Evolutionary conservation across 257 asterid species (phyloP).

Genomic region (Paulownia fortunei): DNA sequence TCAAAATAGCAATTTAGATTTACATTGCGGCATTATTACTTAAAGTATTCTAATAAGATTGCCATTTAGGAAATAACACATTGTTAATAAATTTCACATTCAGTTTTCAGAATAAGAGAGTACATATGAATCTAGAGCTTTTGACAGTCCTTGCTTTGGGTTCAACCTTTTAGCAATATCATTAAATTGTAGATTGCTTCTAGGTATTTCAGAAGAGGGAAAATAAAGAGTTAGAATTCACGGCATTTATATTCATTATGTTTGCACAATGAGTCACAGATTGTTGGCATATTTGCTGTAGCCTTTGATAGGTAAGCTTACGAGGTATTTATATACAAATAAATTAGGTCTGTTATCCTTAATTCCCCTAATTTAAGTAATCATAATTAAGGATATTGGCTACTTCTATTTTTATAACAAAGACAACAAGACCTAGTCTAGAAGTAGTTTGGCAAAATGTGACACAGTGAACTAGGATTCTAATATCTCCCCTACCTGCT

Average conservation of each 20-base stretch:
- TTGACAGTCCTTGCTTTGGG: too few relatives aligned
- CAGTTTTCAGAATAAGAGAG: too few relatives aligned
- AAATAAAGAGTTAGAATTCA: neutral
- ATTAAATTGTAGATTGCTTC: too few relatives aligned
- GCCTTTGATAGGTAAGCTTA: constrained; percentile 9
- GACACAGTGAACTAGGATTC: constrained; percentile 20
- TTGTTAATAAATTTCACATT: too few relatives aligned
- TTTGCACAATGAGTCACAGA: neutral
- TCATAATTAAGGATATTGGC: constrained; percentile 13
- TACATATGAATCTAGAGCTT: too few relatives aligned
- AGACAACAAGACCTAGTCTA: constrained; percentile 18
- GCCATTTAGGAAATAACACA: too few relatives aligned
- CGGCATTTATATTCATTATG: neutral
- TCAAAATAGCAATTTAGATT: too few relatives aligned
- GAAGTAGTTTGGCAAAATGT: constrained; percentile 19
- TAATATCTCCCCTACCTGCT: too few relatives aligned
- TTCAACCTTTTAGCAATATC: too few relatives aligned
- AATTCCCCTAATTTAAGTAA: constrained; percentile 15
- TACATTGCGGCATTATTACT: too few relatives aligned
- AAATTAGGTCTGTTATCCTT: constrained; percentile 27
- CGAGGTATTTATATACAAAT: neutral
- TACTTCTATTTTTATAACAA: neutral
- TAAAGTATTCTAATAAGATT: too few relatives aligned
- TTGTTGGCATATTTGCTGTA: neutral
- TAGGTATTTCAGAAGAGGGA: too few relatives aligned